These are phyloP conservation scores for Mycena chlorophos DNA, from an alignment of 768 basidiomycete genomes.

Conservation along the genomic window DNA sequence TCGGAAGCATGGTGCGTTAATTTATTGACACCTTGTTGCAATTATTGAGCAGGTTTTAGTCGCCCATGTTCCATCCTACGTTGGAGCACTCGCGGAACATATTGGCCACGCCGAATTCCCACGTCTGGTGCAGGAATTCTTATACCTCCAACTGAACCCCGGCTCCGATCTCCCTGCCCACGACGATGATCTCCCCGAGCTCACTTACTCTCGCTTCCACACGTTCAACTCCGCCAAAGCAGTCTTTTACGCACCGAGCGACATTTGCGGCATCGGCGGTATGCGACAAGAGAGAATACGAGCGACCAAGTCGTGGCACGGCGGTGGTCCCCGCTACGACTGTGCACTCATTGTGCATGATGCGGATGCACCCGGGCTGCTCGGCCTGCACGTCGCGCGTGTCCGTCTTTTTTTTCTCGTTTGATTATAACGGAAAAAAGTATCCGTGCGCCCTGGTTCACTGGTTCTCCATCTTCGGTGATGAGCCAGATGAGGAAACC, in stretches of 20 bases:
- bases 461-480: conserved; percentile 25
- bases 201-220: conserved; percentile 23
- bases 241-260: conserved; percentile 37
- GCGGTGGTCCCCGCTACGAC: conserved; percentile 28
- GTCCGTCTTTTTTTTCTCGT: conserved; percentile 29
- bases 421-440: conserved; percentile 14
- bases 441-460: conserved; percentile 29
- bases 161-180: conserved; percentile 9
- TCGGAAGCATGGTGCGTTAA: background rate
- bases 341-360: conserved; percentile 28
- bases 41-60: background rate
- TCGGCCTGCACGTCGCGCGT: conserved; percentile 26
- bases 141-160: conserved; percentile 17
- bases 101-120: conserved; percentile 14
- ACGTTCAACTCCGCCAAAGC: conserved; percentile 33
- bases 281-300: conserved; percentile 33
- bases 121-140: conserved; percentile 17
- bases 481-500: conserved; percentile 23
- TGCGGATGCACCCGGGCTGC: conserved; percentile 22
- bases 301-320: conserved; percentile 30
- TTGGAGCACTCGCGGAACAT: conserved; percentile 6
- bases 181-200: conserved; percentile 14
- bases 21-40: background rate
- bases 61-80: conserved; percentile 7
- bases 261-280: conserved; percentile 31